Evolutionary conservation across 306 rosid genomes (phyloP).

Genomic region (cucumber (Cucumis sativus)): Cucumber_9930_V3 NC_026656.2:5140001-5140500

Average conservation of each 20-base stretch:
- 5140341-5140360: slow-evolving; percentile 77
- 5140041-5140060: slow-evolving; percentile 68
- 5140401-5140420: slow-evolving; percentile 95
- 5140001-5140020: slow-evolving; percentile 81
- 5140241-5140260: slow-evolving; percentile 93
- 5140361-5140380: slow-evolving; percentile 56
- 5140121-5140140: slow-evolving; percentile 43
- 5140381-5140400: slow-evolving; percentile 81
- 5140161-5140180: slow-evolving; percentile 48
- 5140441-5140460: slow-evolving; percentile 84
- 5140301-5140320: slow-evolving; percentile 86
- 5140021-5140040: slow-evolving; percentile 68
- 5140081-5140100: slow-evolving; percentile 22
- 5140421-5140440: slow-evolving; percentile 75
- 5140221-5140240: slow-evolving; percentile 67
- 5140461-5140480: slow-evolving; percentile 66
- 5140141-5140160: slow-evolving; percentile 42
- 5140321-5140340: slow-evolving; percentile 86
- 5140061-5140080: slow-evolving; percentile 55
- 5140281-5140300: slow-evolving; percentile 91
- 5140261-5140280: slow-evolving; percentile 77
- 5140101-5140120: slow-evolving; percentile 31
- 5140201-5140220: slow-evolving; percentile 51
- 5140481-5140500: slow-evolving; percentile 84
- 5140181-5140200: slow-evolving; percentile 60